phyloP scores from a whole-genome alignment of 148 eudicot genomes.

The Vaccinium corymbosum region DNA sequence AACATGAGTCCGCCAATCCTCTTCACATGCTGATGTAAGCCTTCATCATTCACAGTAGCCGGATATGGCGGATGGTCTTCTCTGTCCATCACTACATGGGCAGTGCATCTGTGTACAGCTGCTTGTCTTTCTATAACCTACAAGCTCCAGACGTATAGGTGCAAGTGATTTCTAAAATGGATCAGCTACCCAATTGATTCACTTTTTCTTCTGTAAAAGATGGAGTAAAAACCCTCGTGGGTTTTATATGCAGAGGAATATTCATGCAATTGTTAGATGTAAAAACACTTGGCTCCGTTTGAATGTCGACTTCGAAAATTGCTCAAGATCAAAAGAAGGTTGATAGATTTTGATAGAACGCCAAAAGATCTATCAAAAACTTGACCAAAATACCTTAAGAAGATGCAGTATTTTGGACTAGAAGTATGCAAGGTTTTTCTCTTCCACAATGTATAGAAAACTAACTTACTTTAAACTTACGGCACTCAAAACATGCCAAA shows the following conservation, averaged over 20 bases:
- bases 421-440: neutral
- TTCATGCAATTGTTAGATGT: neutral
- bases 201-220: neutral
- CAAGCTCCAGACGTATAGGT: neutral
- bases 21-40: conserved; percentile 48
- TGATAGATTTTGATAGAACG: neutral
- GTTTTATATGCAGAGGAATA: neutral
- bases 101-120: conserved; percentile 47
- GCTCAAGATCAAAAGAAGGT: neutral
- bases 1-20: conserved; percentile 42
- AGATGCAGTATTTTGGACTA: neutral
- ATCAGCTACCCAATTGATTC: neutral
- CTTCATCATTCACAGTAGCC: conserved; percentile 52
- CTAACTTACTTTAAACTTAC: neutral
- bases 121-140: conserved; percentile 72
- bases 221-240: neutral
- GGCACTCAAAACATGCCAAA: neutral
- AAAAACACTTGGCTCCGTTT: neutral
- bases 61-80: conserved; percentile 55
- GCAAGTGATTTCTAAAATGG: neutral
- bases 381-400: neutral
- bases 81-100: conserved; percentile 34
- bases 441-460: neutral
- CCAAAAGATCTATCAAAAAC: neutral
- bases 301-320: neutral